Conservation (phyloP, 371 early-diverging fungal genomes). For the Syncephalis plumigaleata region DNA sequence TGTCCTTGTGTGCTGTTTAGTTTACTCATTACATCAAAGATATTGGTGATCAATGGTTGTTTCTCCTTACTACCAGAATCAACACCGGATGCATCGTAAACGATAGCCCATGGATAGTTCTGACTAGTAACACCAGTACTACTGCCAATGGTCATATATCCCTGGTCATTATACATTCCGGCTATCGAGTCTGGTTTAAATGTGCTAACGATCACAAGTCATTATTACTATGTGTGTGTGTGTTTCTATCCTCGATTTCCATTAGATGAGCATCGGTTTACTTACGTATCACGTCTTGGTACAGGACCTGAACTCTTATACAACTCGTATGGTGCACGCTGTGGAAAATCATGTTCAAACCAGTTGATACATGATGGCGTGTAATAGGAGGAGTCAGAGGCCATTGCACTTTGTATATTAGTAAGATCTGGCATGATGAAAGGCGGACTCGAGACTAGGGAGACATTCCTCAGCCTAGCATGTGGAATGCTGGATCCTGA, state of each 20-base stretch:
- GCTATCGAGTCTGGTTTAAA: constrained; percentile 20
- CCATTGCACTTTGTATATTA: too few relatives aligned
- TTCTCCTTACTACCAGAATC: constrained; percentile 11
- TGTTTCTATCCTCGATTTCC: too few relatives aligned
- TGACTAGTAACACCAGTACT: constrained; percentile 12
- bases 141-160: too few relatives aligned
- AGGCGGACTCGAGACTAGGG: constrained; percentile 14
- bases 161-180: constrained; percentile 21
- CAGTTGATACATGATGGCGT: constrained; percentile 18
- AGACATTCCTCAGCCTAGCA: constrained; percentile 11
- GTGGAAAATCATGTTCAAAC: constrained; percentile 28
- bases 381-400: not conserved
- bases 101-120: constrained; percentile 14
- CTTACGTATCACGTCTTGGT: constrained; percentile 1
- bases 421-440: too few relatives aligned
- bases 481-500: constrained; percentile 11
- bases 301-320: constrained; percentile 8
- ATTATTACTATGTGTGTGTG: too few relatives aligned
- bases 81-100: constrained; percentile 12
- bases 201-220: too few relatives aligned
- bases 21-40: not conserved
- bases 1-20: too few relatives aligned
- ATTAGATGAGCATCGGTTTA: too few relatives aligned
- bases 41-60: constrained; percentile 5
- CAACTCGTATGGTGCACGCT: constrained; percentile 16